phyloP scores from a whole-genome alignment of 108 stramenopile genomes.

The Nannochloropsis salina region DNA sequence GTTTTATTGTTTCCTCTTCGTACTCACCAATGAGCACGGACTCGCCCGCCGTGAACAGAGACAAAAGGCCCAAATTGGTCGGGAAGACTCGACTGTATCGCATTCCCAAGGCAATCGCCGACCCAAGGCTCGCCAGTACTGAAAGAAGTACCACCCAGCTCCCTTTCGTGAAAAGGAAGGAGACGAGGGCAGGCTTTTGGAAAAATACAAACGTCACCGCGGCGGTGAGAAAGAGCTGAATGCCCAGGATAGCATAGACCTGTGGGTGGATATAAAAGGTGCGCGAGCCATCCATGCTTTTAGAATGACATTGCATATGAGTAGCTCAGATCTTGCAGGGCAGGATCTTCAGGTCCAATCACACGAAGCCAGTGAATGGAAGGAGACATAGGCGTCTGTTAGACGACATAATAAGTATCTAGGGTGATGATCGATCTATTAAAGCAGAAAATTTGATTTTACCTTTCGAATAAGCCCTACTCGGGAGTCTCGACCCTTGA shows the following conservation, averaged over 20 bases:
- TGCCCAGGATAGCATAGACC: neutral
- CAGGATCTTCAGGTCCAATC: no score
- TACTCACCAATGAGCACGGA: neutral
- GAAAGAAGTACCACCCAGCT: neutral
- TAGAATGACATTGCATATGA: no score
- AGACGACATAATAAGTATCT: neutral
- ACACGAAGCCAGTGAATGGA: neutral
- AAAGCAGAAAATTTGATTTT: neutral
- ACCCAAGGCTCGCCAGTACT: neutral
- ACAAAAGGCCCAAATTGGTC: neutral
- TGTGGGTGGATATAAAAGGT: neutral
- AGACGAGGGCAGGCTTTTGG: neutral
- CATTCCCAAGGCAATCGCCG: neutral
- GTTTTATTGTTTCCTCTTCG: neutral
- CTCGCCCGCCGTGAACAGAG: neutral
- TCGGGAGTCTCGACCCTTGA: conserved; percentile 8
- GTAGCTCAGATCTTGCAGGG: no score
- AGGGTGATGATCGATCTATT: neutral
- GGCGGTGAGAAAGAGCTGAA: neutral
- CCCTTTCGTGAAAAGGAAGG: conserved; percentile 1
- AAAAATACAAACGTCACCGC: neutral
- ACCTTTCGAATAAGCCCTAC: conserved; percentile 6
- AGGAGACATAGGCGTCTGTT: neutral
- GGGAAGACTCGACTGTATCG: neutral
- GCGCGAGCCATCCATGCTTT: no score